Conservation (phyloP, 345 rosid genomes). For the Adansonia digitata region DNA sequence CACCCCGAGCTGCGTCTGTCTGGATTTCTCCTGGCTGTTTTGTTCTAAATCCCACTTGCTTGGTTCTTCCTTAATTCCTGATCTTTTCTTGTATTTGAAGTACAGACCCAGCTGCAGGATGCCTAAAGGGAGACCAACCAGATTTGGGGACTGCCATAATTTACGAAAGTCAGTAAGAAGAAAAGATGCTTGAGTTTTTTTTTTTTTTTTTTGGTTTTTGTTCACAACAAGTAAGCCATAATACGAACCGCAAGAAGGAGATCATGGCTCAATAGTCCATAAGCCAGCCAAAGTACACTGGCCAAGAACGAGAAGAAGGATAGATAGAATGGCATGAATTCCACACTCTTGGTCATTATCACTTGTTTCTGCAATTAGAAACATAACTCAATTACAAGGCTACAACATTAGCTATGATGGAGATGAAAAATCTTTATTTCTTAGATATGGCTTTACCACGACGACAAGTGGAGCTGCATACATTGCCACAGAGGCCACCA, state of each 20-base stretch:
- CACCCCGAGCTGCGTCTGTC: slow-evolving; percentile 28
- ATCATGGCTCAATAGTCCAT: slow-evolving; percentile 70
- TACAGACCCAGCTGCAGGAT: background rate
- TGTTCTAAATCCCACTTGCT: slow-evolving; percentile 47
- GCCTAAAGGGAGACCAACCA: slow-evolving; percentile 4
- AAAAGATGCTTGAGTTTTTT: no score
- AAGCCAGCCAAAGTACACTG: slow-evolving; percentile 64
- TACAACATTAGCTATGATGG: no score
- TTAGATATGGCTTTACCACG: background rate
- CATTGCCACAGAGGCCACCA: background rate
- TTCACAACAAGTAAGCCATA: no score
- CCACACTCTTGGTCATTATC: slow-evolving; percentile 69
- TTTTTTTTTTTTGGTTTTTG: no score
- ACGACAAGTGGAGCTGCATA: background rate
- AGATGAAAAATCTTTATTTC: no score
- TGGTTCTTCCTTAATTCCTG: slow-evolving; percentile 37
- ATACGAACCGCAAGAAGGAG: slow-evolving; percentile 65
- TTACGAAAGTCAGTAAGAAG: background rate
- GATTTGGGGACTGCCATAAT: background rate
- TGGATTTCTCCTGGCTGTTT: slow-evolving; percentile 26
- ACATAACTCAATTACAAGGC: background rate
- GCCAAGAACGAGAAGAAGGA: slow-evolving; percentile 75
- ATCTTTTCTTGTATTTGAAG: background rate
- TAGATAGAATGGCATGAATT: slow-evolving; percentile 86
- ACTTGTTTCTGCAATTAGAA: slow-evolving; percentile 58